Evolutionary conservation across 495 filamentous ascomycete genomes (phyloP), one percentile per base, ranked within the genome.

Genomic region (Articulospora tetracladia): DNA sequence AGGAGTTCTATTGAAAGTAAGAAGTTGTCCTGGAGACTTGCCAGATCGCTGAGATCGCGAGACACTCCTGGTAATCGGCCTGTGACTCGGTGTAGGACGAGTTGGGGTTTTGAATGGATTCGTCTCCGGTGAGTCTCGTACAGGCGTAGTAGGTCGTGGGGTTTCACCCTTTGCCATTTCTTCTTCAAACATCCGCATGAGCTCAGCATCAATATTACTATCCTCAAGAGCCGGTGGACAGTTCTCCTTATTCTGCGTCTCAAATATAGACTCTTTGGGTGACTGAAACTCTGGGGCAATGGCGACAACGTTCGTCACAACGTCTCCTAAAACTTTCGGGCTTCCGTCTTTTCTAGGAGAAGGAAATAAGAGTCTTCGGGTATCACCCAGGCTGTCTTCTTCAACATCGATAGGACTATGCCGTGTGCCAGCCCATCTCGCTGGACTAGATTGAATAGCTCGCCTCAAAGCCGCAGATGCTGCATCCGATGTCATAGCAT

Each of bases 341-440:
- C 77, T 73, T 20, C 81, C 78, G 48, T 84, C 83, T 63, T 84
- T 85, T 57, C 81, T 79, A 1, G 81, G 80, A 7, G 81, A 83
- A n/a, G 89, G 87, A 73, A 97, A 97, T 48, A 97, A 78, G 32
- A 92, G 73, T 68, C 93, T 83, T 68, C 90, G 82, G 24, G 88
- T 90, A 47, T 80, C 81, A 63, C 86, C 87, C 20, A 93, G 75
- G 34, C 63, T 53, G 23, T 77, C 72, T 50, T 74, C 72, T 48
- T 84, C 81, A 10, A 86, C 62, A 61, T 90, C 81, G 44, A 89
- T 85, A 50, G 92, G 85, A 64, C 83, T 84, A 64, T 83, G 74
- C 55, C 83, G 83, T 36, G 80, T 84, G 56, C 90, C 87, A 44
- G 74, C 70, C 60, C 84, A 82, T 60, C 81, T 77, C n/a, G 79